Conservation (phyloP, 768 basidiomycete species). For the Termitomyces sp. region DNA sequence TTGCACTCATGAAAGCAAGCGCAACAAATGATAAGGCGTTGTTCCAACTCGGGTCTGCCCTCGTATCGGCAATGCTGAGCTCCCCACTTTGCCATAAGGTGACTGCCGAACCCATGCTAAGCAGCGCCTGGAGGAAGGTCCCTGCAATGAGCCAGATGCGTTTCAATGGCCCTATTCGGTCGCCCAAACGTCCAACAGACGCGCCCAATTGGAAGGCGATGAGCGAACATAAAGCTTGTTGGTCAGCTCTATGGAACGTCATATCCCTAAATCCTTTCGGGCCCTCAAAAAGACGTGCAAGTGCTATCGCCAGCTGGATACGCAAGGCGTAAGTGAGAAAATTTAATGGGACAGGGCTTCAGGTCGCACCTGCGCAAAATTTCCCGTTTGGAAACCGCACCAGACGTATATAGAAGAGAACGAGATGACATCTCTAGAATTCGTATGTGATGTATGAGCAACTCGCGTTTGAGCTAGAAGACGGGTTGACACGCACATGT, state of each 20-base stretch:
- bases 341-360: background rate
- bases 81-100: conserved; percentile 67
- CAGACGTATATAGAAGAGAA: conserved; percentile 81
- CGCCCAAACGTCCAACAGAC: conserved; percentile 73
- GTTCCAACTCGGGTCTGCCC: conserved; percentile 69
- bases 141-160: conserved; percentile 71
- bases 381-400: conserved; percentile 85
- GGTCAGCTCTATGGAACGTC: conserved; percentile 74
- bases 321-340: background rate
- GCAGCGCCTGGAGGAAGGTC: conserved; percentile 67
- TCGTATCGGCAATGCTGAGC: conserved; percentile 41
- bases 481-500: conserved; percentile 44
- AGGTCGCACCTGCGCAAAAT: conserved; percentile 56
- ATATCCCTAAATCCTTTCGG: conserved; percentile 39
- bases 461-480: background rate
- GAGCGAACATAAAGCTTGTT: conserved; percentile 78
- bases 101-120: conserved; percentile 72
- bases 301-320: conserved; percentile 64
- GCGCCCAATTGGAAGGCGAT: conserved; percentile 71
- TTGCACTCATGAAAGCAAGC: conserved; percentile 76
- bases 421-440: conserved; percentile 55
- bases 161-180: conserved; percentile 67
- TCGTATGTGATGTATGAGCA: background rate
- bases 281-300: conserved; percentile 71
- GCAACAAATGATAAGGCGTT: conserved; percentile 61